Conservation (phyloP, 345 rosid genomes). For the Litchi chinensis region DNA sequence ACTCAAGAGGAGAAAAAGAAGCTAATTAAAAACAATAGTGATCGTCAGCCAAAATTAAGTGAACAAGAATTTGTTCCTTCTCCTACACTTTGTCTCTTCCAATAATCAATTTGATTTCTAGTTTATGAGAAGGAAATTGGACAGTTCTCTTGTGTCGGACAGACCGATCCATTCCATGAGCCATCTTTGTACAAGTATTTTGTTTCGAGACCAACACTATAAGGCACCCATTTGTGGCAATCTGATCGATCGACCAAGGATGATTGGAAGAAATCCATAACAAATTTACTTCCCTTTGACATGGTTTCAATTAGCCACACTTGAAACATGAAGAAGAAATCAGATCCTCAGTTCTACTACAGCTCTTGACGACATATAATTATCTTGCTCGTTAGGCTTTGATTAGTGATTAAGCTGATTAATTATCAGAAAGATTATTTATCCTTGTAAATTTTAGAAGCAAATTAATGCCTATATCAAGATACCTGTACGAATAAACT, state of each 20-base stretch:
- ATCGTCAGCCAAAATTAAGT: neutral
- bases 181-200: neutral
- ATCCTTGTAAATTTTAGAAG: neutral
- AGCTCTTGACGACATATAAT: too few relatives aligned
- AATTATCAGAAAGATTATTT: neutral
- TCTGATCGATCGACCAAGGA: neutral
- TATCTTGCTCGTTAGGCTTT: too few relatives aligned
- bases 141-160: neutral
- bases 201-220: neutral
- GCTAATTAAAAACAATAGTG: neutral
- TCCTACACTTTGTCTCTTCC: conserved; percentile 29
- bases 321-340: neutral
- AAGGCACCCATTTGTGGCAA: neutral
- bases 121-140: neutral
- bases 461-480: neutral
- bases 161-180: neutral
- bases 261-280: neutral
- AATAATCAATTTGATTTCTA: neutral
- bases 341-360: too few relatives aligned
- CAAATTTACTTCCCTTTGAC: neutral
- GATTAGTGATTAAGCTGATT: too few relatives aligned
- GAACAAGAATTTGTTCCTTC: conserved; percentile 2
- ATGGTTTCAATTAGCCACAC: too few relatives aligned
- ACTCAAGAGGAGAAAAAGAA: conserved; percentile 1
- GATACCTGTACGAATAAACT: neutral